phyloP scores from a whole-genome alignment of 176 grass and related monocot genomes.

The Musa beccarii region DNA sequence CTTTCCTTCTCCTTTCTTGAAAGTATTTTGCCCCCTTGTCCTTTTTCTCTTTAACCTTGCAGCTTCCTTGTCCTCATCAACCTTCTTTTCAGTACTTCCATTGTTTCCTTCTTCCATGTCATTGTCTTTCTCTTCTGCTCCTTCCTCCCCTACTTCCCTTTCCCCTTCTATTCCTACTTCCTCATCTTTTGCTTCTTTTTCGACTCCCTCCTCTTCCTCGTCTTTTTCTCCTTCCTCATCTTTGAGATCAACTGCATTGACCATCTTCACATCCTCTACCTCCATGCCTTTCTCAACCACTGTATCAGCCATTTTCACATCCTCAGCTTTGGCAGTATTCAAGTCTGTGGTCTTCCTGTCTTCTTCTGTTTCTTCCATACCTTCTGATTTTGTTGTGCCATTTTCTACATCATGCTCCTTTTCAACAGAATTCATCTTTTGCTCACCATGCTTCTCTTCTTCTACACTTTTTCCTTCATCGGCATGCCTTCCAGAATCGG shows the following conservation, averaged over 20 bases:
- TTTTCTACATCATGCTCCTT: constrained; percentile 27
- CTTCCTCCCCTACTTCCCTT: neutral
- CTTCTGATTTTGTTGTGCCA: constrained; percentile 3
- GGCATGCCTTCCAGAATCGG: constrained; percentile 13
- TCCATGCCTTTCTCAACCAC: neutral
- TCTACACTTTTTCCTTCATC: neutral
- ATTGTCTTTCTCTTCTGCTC: neutral
- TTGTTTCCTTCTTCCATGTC: neutral
- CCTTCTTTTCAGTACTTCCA: neutral
- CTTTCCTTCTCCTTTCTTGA: neutral
- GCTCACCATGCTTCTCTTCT: constrained; percentile 9
- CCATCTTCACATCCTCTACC: constrained; percentile 11
- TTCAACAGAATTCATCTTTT: constrained; percentile 8
- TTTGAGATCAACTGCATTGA: neutral
- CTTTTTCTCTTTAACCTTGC: neutral
- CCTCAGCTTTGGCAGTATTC: neutral
- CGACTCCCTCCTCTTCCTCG: neutral
- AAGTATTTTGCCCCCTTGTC: neutral
- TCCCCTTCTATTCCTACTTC: neutral
- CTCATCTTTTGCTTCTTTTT: neutral
- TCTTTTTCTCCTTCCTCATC: neutral
- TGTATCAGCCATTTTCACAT: constrained; percentile 6
- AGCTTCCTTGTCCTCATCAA: neutral
- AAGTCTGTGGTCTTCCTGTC: neutral
- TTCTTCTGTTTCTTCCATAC: neutral